Percentiles rank a stretch among this genome's conserved stretches.
These are phyloP conservation scores for Pythium brachiatum DNA, from an alignment of 352 stramenopile species.

Conservation along the genomic window DNA sequence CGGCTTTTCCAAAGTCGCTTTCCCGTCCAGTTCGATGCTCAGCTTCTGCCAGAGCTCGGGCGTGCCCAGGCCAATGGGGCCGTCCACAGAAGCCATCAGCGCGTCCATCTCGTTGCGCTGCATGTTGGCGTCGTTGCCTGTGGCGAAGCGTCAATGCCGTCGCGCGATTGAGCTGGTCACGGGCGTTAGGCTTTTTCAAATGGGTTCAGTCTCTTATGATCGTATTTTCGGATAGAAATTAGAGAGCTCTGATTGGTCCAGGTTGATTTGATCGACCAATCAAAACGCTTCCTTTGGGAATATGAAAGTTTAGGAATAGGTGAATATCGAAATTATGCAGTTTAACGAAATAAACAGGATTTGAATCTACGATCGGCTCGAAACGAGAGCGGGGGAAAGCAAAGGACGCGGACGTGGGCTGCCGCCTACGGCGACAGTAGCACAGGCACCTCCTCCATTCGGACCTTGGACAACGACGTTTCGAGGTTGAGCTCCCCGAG, in stretches of 20 bases:
- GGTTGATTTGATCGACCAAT: background rate
- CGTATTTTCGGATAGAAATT: constrained; percentile 20
- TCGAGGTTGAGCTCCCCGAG: constrained; percentile 70
- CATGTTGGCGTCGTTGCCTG: constrained; percentile 27
- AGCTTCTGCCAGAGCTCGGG: constrained; percentile 79
- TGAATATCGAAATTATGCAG: constrained; percentile 12
- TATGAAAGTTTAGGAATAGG: background rate
- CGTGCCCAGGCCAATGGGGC: constrained; percentile 59
- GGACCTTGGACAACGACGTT: constrained; percentile 50
- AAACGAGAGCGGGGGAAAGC: background rate
- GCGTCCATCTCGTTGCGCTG: constrained; percentile 85
- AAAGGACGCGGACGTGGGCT: background rate
- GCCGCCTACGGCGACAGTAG: constrained; percentile 30
- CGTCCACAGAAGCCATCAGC: constrained; percentile 33
- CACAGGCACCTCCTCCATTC: constrained; percentile 46
- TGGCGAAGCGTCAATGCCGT: constrained; percentile 1
- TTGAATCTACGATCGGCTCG: constrained; percentile 2
- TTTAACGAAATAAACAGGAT: constrained; percentile 7
- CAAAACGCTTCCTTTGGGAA: background rate
- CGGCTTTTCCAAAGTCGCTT: constrained; percentile 74
- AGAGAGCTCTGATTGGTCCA: constrained; percentile 8
- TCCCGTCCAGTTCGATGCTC: constrained; percentile 75
- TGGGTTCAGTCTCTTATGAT: constrained; percentile 17
- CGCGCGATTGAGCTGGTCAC: no score
- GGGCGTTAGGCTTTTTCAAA: background rate